Evolutionary conservation across 202 grass and related monocot species (phyloP).

Genomic region (Tripidium arundinaceum): DNA sequence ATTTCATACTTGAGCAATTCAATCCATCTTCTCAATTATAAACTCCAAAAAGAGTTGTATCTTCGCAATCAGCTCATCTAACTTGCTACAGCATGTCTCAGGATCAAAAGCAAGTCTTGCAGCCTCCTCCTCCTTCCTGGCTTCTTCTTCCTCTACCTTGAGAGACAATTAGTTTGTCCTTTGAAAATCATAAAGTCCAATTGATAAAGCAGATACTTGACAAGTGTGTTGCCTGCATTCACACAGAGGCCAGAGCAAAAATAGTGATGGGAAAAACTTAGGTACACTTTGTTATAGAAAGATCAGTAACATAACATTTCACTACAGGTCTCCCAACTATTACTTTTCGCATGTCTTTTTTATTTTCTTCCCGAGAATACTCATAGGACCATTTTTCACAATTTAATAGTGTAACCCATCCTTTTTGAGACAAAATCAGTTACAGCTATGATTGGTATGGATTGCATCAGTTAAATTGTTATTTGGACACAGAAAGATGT

Average conservation of each 20-base stretch:
- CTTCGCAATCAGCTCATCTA: slow-evolving; percentile 79
- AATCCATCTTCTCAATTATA: slow-evolving; percentile 91
- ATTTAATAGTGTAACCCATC: not conserved
- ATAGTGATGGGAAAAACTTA: not conserved
- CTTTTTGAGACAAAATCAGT: not conserved
- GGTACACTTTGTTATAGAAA: not conserved
- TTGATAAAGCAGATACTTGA: not conserved
- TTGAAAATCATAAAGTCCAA: not conserved
- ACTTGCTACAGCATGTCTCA: slow-evolving; percentile 57
- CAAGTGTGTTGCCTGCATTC: not conserved
- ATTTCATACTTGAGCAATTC: slow-evolving; percentile 55
- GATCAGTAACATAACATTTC: not conserved
- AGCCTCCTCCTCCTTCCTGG: slow-evolving; percentile 35
- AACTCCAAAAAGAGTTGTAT: slow-evolving; percentile 84
- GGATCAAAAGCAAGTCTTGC: slow-evolving; percentile 35
- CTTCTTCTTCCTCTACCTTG: slow-evolving; percentile 44
- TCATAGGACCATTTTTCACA: not conserved
- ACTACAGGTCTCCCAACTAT: not conserved
- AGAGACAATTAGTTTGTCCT: not conserved
- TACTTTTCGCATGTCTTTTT: not conserved
- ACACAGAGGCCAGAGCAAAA: not conserved
- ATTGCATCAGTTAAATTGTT: too few species aligned
- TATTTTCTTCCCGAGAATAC: not conserved
- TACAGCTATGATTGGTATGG: not conserved
- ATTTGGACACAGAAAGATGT: too few species aligned